Conservation (phyloP, 2,329 filamentous ascomycete genomes). For the Trichoderma gracile region DNA sequence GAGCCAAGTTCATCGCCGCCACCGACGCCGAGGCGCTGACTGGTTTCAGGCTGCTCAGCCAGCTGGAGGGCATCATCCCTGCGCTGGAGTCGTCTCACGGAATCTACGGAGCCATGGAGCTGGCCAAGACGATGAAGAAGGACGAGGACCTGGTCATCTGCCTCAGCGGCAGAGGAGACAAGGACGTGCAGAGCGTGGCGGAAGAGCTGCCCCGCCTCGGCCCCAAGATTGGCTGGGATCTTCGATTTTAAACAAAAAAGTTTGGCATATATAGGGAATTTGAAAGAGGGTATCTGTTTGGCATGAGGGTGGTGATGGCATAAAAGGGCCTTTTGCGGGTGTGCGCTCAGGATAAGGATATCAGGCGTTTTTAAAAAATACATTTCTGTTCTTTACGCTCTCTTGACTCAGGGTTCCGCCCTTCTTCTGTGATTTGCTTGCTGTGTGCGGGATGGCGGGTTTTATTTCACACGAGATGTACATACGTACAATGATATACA, state of each 20-base stretch:
- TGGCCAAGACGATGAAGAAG: constrained; percentile 90
- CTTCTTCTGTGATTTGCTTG: not conserved
- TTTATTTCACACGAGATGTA: constrained; percentile 23
- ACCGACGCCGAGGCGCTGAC: constrained; percentile 88
- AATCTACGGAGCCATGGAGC: constrained; percentile 81
- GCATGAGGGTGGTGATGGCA: constrained; percentile 1
- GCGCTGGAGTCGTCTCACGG: constrained; percentile 93
- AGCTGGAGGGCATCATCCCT: constrained; percentile 95
- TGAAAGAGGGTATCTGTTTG: not conserved
- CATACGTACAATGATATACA: constrained; percentile 27
- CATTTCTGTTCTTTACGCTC: not conserved
- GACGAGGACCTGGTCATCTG: constrained; percentile 92
- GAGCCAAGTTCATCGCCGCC: constrained; percentile 86
- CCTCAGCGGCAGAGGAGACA: constrained; percentile 89
- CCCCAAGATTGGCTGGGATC: constrained; percentile 78
- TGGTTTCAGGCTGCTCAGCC: constrained; percentile 80
- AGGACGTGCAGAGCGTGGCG: constrained; percentile 97
- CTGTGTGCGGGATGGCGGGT: constrained; percentile 7
- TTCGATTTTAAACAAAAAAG: constrained; percentile 53
- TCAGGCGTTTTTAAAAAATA: constrained; percentile 12
- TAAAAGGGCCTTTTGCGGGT: not conserved
- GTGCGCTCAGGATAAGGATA: constrained; percentile 12
- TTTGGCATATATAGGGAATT: not conserved
- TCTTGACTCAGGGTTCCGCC: too few species aligned
- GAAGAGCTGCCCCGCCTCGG: constrained; percentile 88